Evolutionary conservation across 176 grass and related monocot species (phyloP).

Genomic region (Carex cristatella): DNA sequence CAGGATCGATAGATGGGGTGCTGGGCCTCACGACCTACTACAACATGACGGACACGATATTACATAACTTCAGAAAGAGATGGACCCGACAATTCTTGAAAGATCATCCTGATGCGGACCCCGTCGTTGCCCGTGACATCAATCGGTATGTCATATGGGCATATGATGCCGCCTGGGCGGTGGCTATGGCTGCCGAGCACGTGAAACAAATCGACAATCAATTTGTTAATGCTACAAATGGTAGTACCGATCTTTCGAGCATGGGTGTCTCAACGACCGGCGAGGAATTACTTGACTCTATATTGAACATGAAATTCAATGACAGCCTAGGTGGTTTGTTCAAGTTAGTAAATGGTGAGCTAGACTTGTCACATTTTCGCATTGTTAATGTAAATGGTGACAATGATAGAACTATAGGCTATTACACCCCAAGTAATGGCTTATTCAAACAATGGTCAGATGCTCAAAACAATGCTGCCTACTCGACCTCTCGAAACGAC

Average conservation of each 20-base stretch:
- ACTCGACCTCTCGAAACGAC: conserved; percentile 4
- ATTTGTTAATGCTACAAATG: background rate
- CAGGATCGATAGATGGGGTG: conserved; percentile 35
- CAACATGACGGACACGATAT: conserved; percentile 1
- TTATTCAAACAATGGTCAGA: background rate
- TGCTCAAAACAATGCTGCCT: conserved; percentile 6
- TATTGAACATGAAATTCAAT: conserved; percentile 25
- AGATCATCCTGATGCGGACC: conserved; percentile 15
- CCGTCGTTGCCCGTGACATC: background rate
- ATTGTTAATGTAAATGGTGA: conserved; percentile 54
- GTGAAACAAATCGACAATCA: background rate
- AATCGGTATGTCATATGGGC: conserved; percentile 36
- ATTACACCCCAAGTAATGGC: conserved; percentile 39
- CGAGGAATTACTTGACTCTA: conserved; percentile 18
- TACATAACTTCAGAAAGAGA: conserved; percentile 28
- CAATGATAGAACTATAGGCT: conserved; percentile 24
- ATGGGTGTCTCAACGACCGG: conserved; percentile 32
- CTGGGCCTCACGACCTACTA: conserved; percentile 34
- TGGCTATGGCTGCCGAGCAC: conserved; percentile 45
- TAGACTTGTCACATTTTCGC: conserved; percentile 27
- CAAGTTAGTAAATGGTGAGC: conserved; percentile 28
- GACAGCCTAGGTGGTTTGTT: conserved; percentile 37
- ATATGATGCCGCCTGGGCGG: conserved; percentile 55
- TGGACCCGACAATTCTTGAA: conserved; percentile 35
- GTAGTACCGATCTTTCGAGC: background rate